Percentiles rank a stretch among this genome's conserved stretches.
Conservation (phyloP, 257 asterid genomes). For the Solanum pennellii region DNA sequence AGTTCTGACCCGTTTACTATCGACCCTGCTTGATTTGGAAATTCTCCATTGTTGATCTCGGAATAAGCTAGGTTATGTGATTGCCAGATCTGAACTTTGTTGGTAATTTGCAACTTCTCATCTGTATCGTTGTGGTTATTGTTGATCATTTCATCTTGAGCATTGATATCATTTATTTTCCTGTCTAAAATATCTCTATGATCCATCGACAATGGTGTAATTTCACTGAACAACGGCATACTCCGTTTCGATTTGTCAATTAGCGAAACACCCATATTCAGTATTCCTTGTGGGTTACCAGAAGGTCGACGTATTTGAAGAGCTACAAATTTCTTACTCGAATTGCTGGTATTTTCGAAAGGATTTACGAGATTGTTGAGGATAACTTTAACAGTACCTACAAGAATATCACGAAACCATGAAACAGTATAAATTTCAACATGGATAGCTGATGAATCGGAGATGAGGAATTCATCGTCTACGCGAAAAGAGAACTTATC, state of each 20-base stretch:
- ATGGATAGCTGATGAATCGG: constrained; percentile 23
- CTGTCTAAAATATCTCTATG: background rate
- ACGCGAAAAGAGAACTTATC: constrained; percentile 51
- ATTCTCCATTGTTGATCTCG: constrained; percentile 22
- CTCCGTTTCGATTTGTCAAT: constrained; percentile 30
- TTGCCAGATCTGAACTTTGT: constrained; percentile 37
- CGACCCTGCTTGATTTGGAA: constrained; percentile 18
- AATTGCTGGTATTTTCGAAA: background rate
- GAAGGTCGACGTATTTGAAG: constrained; percentile 62
- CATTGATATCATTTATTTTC: background rate
- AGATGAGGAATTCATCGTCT: constrained; percentile 24
- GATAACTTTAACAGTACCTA: constrained; percentile 44
- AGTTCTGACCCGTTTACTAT: constrained; percentile 44
- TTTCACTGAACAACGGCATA: constrained; percentile 19
- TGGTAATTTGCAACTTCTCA: background rate
- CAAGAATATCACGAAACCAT: constrained; percentile 54
- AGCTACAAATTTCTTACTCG: constrained; percentile 32
- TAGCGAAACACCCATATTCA: constrained; percentile 62
- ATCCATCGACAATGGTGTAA: background rate
- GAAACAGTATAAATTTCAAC: constrained; percentile 51
- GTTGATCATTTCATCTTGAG: background rate
- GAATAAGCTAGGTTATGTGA: constrained; percentile 20
- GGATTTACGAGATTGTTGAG: constrained; percentile 34
- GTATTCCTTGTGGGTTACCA: constrained; percentile 75
- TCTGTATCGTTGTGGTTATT: background rate